phyloP scores from a whole-genome alignment of 2,329 filamentous ascomycete genomes.

The Ceratocystis destructans region DNA sequence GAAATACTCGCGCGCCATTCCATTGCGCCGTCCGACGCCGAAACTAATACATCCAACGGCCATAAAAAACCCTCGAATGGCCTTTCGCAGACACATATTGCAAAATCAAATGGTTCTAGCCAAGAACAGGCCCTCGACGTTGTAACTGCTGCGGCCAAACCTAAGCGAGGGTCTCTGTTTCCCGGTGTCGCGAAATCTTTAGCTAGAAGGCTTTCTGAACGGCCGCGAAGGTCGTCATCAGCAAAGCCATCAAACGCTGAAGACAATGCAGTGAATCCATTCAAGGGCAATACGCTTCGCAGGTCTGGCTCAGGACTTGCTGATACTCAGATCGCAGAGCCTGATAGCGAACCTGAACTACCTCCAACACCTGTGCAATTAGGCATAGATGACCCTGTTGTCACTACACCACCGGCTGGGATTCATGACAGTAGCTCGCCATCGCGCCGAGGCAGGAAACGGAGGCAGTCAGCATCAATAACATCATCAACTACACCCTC shows the following conservation, averaged over 20 bases:
- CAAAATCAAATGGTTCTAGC: background rate
- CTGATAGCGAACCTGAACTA: constrained; percentile 37
- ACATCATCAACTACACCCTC: constrained; percentile 37
- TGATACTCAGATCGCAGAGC: background rate
- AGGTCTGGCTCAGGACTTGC: constrained; percentile 19
- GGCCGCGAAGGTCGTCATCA: background rate
- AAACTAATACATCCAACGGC: background rate
- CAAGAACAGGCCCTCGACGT: background rate
- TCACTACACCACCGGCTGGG: constrained; percentile 42
- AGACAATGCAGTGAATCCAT: constrained; percentile 9
- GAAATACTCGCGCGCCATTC: constrained; percentile 36
- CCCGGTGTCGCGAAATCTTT: constrained; percentile 1
- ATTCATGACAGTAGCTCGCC: constrained; percentile 30
- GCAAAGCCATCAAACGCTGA: background rate
- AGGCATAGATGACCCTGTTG: constrained; percentile 37
- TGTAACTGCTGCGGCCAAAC: background rate
- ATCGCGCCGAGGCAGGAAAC: constrained; percentile 4
- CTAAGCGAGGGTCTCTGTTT: constrained; percentile 1
- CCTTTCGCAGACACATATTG: background rate
- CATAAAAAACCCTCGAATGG: constrained; percentile 15
- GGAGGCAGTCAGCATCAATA: constrained; percentile 7
- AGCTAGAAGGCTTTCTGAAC: constrained; percentile 9
- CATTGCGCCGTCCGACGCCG: constrained; percentile 19
- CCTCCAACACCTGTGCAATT: constrained; percentile 43
- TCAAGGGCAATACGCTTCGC: constrained; percentile 21